These are phyloP conservation scores for Xylaria sp. DNA, from an alignment of 2,329 filamentous ascomycete species.

Conservation along the genomic window DNA sequence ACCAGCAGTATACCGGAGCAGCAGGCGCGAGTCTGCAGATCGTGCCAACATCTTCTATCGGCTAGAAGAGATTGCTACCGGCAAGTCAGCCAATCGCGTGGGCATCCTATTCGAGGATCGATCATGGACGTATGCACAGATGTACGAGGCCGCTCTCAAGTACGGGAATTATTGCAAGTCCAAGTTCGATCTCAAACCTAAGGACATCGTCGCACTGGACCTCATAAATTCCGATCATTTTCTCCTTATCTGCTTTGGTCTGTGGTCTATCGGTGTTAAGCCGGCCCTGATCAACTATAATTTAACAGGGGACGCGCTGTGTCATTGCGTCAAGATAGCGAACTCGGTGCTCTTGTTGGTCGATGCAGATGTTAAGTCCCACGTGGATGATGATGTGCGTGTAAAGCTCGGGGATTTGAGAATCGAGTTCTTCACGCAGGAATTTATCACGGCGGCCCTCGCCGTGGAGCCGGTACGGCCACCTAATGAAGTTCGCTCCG, in stretches of 20 bases:
- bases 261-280: constrained; percentile 85
- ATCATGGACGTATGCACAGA: constrained; percentile 78
- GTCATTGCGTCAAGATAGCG: constrained; percentile 78
- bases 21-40: constrained; percentile 65
- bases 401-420: constrained; percentile 62
- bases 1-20: constrained; percentile 57
- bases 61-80: constrained; percentile 73
- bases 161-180: constrained; percentile 81
- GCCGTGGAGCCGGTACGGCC: constrained; percentile 64
- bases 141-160: constrained; percentile 75
- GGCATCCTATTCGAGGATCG: constrained; percentile 77
- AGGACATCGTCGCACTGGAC: constrained; percentile 83
- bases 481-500: constrained; percentile 66
- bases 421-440: constrained; percentile 70
- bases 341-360: constrained; percentile 75
- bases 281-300: constrained; percentile 94
- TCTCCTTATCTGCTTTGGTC: constrained; percentile 77
- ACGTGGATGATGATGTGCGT: constrained; percentile 68
- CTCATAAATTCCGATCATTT: constrained; percentile 85
- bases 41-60: constrained; percentile 78
- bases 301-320: constrained; percentile 74
- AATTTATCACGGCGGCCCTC: constrained; percentile 65
- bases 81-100: constrained; percentile 60
- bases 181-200: constrained; percentile 70
- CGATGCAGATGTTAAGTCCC: constrained; percentile 68